A percentile compares a stretch with the other conserved stretches of the same genome.
Conservation (phyloP, 1,284 basidiomycete genomes). For the Exobasidium cylindrosporum region DNA sequence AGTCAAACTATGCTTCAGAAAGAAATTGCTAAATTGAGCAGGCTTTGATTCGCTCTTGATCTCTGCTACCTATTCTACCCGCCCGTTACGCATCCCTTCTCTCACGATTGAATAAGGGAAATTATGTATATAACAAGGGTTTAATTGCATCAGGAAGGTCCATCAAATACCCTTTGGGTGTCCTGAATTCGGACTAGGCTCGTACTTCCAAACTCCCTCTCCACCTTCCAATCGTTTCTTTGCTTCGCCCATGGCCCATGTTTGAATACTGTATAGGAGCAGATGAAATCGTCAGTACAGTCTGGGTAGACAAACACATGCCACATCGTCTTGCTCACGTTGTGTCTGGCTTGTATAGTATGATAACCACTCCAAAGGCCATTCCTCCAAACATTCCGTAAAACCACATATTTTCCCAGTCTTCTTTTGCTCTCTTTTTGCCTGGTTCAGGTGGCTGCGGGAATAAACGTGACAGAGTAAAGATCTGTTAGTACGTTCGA, state of each 20-base stretch:
- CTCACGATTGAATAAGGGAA: too few species aligned
- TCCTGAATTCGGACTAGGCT: slow-evolving; percentile 49
- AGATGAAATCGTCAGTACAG: background rate
- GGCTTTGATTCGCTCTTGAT: background rate
- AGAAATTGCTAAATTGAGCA: background rate
- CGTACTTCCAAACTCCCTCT: slow-evolving; percentile 49
- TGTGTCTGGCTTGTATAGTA: slow-evolving; percentile 94
- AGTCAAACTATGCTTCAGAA: slow-evolving; percentile 33
- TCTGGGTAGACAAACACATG: background rate
- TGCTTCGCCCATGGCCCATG: slow-evolving; percentile 51
- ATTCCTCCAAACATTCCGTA: slow-evolving; percentile 77
- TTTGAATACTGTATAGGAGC: slow-evolving; percentile 35
- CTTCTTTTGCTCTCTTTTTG: slow-evolving; percentile 77
- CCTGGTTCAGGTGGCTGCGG: slow-evolving; percentile 62
- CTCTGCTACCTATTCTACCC: background rate
- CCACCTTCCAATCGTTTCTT: slow-evolving; percentile 50
- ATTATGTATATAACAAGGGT: too few species aligned
- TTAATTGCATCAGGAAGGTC: too few species aligned
- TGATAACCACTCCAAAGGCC: slow-evolving; percentile 69
- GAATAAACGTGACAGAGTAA: background rate
- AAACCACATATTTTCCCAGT: slow-evolving; percentile 64
- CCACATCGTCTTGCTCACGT: slow-evolving; percentile 64
- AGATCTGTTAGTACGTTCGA: background rate
- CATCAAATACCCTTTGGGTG: slow-evolving; percentile 24
- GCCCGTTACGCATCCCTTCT: too few species aligned